Conservation (phyloP, 257 asterid genomes). For the Leptodermis oblonga region DNA sequence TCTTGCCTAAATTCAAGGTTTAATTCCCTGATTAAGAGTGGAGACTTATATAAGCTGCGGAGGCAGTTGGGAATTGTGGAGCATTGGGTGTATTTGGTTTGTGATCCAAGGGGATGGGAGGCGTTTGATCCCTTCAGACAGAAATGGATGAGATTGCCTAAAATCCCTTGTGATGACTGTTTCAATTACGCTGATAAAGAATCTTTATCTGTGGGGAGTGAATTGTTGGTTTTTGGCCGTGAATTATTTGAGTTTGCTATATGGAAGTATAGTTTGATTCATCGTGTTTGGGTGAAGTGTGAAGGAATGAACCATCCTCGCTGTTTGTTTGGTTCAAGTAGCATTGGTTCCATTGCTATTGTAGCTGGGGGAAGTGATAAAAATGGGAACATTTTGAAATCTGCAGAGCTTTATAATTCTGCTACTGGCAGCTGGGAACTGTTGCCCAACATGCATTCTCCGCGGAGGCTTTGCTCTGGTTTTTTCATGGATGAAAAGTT, state of each 20-base stretch:
- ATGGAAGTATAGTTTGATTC: slow-evolving; percentile 66
- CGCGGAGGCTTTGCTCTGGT: slow-evolving; percentile 79
- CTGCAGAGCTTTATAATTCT: slow-evolving; percentile 79
- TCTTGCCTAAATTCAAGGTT: slow-evolving; percentile 55
- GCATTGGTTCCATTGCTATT: slow-evolving; percentile 62
- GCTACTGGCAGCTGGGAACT: slow-evolving; percentile 65
- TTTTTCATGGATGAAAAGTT: slow-evolving; percentile 77
- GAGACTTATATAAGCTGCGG: slow-evolving; percentile 64
- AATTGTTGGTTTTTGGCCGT: slow-evolving; percentile 79
- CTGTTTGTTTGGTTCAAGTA: slow-evolving; percentile 74
- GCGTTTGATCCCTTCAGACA: slow-evolving; percentile 71
- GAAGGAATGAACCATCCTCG: slow-evolving; percentile 73
- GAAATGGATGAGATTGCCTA: slow-evolving; percentile 76
- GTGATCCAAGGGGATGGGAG: slow-evolving; percentile 96
- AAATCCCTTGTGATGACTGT: slow-evolving; percentile 83
- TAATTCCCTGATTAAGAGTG: slow-evolving; percentile 49
- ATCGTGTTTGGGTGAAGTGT: slow-evolving; percentile 57
- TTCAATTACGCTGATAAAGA: slow-evolving; percentile 79
- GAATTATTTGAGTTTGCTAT: slow-evolving; percentile 76
- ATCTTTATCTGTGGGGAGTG: slow-evolving; percentile 73
- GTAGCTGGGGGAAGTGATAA: slow-evolving; percentile 81
- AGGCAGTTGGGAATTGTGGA: slow-evolving; percentile 60
- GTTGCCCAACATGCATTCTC: slow-evolving; percentile 77
- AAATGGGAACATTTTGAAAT: slow-evolving; percentile 61
- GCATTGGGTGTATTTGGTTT: slow-evolving; percentile 90